Base-by-base conservation (phyloP, 169 alveolate species). In the Toxoplasma gondii region DNA sequence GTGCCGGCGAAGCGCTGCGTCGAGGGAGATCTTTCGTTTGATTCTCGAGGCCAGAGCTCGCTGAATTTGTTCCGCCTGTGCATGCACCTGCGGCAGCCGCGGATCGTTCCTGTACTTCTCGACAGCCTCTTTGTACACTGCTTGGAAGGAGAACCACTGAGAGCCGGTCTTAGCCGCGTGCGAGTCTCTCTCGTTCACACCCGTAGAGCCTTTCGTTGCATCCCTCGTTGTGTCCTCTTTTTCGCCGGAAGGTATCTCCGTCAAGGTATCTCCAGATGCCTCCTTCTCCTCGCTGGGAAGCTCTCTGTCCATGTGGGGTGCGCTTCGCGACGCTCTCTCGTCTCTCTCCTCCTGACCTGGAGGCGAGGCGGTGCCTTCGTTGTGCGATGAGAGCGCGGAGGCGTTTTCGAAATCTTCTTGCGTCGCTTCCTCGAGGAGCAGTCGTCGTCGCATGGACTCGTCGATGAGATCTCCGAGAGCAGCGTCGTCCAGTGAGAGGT, bases 1-100 rank as follows among this genome's bases (percentile, higher is more conserved):
- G n/a, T 74, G 84, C 12, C 84, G 84, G 22, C 43, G 84, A 12
- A 74, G 84, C 17, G 84, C 84, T 34, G 84, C 84, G 84, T 74
- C 84, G 43, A 74, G 84, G 7, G 84, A 34, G 27, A 34, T 31
- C 19, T 74, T 74, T 7, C 84, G 1, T n/a, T 74, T 74, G 49
- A 34, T n/a, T 36, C 84, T 74, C 27, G 84, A 31, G 39, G 39
- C 84, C 17, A 74, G 84, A 12, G 84, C 84, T 7, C 84, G 84
- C 45, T 36, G 84, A 7, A 74, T 36, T 12, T 34, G 84, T n/a
- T 31, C 84, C 27, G 84, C 84, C 43, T 74, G 84, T n/a, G 84
- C 84, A 12, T 74, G 49, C 39, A 74, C 45, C 84, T 74, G 84
- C 44, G 22, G 84, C 44, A 74, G 84, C 44, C 43, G 2, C 17